These are phyloP conservation scores for Amesomyces nigricolor DNA, from an alignment of 2,329 filamentous ascomycete species.

Conservation along the genomic window DNA sequence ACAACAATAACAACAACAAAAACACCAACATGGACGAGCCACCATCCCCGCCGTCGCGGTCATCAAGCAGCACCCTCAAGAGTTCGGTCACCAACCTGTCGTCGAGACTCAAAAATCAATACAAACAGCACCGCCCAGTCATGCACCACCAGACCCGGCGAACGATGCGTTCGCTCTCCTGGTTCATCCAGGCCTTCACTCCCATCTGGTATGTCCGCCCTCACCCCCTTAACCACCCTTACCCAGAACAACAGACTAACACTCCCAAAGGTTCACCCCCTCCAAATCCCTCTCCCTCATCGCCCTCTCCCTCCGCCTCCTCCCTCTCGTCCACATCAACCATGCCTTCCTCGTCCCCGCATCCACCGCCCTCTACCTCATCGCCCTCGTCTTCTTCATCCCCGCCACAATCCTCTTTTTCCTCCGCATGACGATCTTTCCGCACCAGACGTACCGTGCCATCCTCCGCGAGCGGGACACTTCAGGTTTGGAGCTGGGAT, in stretches of 20 bases:
- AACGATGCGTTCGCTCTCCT: not conserved
- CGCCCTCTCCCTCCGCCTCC: constrained; percentile 9
- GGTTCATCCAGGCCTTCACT: constrained; percentile 8
- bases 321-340: not conserved
- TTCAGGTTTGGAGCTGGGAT: not conserved
- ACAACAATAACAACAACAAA: not conserved
- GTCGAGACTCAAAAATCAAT: too few relatives aligned
- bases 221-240: not conserved
- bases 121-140: not conserved
- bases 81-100: not conserved
- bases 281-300: constrained; percentile 8
- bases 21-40: not conserved
- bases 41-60: not conserved
- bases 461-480: not conserved
- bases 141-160: not conserved
- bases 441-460: not conserved
- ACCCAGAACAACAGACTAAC: not conserved
- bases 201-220: constrained; percentile 8
- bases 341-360: not conserved
- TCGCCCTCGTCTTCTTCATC: constrained; percentile 4
- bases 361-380: constrained; percentile 12
- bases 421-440: not conserved
- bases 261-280: constrained; percentile 10
- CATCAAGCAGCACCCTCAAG: not conserved
- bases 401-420: constrained; percentile 7